Conservation (phyloP, 129 eudicot genomes). For the Calendula officinalis region DNA sequence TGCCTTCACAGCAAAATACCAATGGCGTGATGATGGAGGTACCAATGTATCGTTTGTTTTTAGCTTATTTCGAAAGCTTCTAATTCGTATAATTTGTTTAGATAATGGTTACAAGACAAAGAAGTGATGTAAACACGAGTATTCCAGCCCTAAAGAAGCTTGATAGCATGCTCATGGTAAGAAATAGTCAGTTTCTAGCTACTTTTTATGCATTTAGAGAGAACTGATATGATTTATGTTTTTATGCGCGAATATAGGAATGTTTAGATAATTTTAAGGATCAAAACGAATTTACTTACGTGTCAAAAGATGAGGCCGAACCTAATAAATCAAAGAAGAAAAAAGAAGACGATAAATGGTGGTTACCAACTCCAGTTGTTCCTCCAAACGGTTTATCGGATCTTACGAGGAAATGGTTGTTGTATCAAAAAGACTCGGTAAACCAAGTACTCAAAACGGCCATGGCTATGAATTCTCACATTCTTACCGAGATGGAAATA, state of each 20-base stretch:
- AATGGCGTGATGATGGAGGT: conserved; percentile 86
- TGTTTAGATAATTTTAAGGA: conserved; percentile 77
- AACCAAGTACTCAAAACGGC: conserved; percentile 90
- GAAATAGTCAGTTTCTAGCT: conserved; percentile 2
- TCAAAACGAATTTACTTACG: conserved; percentile 71
- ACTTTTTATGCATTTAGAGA: neutral
- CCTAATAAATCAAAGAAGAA: conserved; percentile 30
- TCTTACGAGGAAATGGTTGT: conserved; percentile 71
- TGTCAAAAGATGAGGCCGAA: conserved; percentile 51
- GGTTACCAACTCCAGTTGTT: conserved; percentile 89
- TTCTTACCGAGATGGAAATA: conserved; percentile 75
- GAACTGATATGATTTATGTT: neutral
- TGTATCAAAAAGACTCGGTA: conserved; percentile 78
- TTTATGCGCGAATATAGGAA: conserved; percentile 38
- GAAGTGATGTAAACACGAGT: conserved; percentile 59
- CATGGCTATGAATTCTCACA: conserved; percentile 93
- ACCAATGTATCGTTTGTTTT: neutral
- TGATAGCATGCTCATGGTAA: conserved; percentile 85
- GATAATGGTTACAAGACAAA: conserved; percentile 69
- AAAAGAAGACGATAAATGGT: conserved; percentile 84
- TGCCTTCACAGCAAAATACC: conserved; percentile 63
- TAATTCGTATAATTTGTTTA: conserved; percentile 13
- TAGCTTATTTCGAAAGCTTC: neutral
- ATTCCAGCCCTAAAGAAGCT: conserved; percentile 78
- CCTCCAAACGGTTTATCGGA: conserved; percentile 82